Evolutionary conservation across 179 eudicot species (phyloP).

Genomic region (Carnegiea gigantea): DNA sequence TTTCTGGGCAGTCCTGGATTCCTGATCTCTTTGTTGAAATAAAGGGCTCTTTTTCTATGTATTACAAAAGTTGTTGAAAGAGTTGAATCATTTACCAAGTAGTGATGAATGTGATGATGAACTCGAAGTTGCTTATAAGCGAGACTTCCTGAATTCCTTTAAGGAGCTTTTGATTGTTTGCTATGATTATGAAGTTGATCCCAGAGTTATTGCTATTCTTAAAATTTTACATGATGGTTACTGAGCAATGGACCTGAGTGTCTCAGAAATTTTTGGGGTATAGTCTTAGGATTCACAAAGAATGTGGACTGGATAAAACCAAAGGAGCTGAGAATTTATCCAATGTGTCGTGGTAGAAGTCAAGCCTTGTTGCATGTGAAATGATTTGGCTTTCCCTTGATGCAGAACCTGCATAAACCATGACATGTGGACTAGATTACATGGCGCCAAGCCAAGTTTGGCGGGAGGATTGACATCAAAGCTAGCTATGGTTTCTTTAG

Average conservation of each 20-base stretch:
- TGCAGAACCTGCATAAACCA: slow-evolving; percentile 33
- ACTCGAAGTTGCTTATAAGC: slow-evolving; percentile 11
- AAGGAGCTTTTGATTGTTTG: slow-evolving; percentile 4
- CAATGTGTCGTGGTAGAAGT: background rate
- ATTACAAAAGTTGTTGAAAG: background rate
- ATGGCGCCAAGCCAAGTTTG: slow-evolving; percentile 30
- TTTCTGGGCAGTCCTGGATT: background rate
- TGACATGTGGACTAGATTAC: slow-evolving; percentile 38
- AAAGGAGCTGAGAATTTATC: background rate
- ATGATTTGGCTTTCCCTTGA: slow-evolving; percentile 13
- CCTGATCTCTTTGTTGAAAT: background rate
- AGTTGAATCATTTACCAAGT: background rate
- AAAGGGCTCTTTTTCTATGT: background rate
- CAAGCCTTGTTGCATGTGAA: background rate
- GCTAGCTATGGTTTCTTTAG: slow-evolving; percentile 29
- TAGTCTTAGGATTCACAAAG: no score
- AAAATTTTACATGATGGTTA: background rate
- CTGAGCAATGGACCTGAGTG: background rate
- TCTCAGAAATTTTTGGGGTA: no score
- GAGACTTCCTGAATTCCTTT: background rate
- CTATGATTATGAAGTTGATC: slow-evolving; percentile 1
- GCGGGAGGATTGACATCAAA: slow-evolving; percentile 39
- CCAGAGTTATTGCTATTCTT: background rate
- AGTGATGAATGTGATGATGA: background rate
- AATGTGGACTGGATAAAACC: background rate